A percentile compares a stretch with the other conserved stretches of the same genome.
phyloP scores from a whole-genome alignment of 1,139 yeast genomes.

The Suhomyces guaymorum region DNA sequence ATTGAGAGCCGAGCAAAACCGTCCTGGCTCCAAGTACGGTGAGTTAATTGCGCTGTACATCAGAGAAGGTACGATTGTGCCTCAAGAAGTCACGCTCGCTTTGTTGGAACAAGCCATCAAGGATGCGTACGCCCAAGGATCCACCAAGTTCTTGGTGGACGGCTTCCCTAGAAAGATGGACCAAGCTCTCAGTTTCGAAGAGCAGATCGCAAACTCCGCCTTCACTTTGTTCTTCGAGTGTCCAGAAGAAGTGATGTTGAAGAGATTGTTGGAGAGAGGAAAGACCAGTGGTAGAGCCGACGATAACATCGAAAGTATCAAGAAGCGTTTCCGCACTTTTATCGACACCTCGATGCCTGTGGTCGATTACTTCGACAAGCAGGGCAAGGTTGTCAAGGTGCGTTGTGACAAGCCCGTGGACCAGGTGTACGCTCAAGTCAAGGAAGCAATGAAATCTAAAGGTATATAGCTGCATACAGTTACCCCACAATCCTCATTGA shows the following conservation, averaged over 20 bases:
- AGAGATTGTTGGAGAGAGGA: slow-evolving; percentile 85
- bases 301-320: slow-evolving; percentile 88
- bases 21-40: slow-evolving; percentile 83
- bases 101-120: slow-evolving; percentile 77
- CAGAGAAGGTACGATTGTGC: slow-evolving; percentile 88
- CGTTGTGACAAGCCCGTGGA: slow-evolving; percentile 81
- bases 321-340: slow-evolving; percentile 83
- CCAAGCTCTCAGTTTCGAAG: slow-evolving; percentile 90
- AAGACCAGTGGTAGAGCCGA: slow-evolving; percentile 93
- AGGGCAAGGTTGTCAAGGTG: slow-evolving; percentile 75
- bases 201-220: slow-evolving; percentile 70
- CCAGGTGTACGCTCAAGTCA: slow-evolving; percentile 70
- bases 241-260: slow-evolving; percentile 85
- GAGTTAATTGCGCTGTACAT: slow-evolving; percentile 81
- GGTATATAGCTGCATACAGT: slow-evolving; percentile 24
- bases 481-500: no score
- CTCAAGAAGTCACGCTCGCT: slow-evolving; percentile 91
- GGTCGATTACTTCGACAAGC: slow-evolving; percentile 75
- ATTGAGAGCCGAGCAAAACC: slow-evolving; percentile 84
- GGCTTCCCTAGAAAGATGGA: slow-evolving; percentile 99
- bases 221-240: slow-evolving; percentile 91
- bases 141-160: slow-evolving; percentile 71
- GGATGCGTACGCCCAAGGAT: slow-evolving; percentile 53
- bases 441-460: slow-evolving; percentile 54
- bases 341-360: slow-evolving; percentile 94